A percentile compares a stretch with the other conserved stretches of the same genome.
These are phyloP conservation scores for Rhodomyrtus tomentosa DNA, from an alignment of 345 rosid genomes.

Conservation along the genomic window DNA sequence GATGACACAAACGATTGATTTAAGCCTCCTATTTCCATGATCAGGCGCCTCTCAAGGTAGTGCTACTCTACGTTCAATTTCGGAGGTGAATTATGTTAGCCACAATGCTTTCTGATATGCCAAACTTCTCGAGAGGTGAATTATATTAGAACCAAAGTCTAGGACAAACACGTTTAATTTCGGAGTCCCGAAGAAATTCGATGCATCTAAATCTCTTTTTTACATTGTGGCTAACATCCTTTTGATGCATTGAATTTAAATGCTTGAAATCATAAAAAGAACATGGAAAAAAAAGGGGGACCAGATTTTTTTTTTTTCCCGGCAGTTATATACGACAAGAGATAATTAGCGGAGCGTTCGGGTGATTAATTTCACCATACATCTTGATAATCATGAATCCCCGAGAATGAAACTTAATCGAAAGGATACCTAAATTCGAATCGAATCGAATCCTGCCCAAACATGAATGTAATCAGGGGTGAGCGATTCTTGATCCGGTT, in stretches of 20 bases:
- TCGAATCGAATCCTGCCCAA: not conserved
- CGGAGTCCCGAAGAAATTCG: not conserved
- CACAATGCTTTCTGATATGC: too few relatives aligned
- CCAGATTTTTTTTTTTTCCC: not conserved
- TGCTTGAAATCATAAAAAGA: not conserved
- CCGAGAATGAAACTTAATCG: not conserved
- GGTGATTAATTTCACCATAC: not conserved
- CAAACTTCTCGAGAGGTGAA: not conserved
- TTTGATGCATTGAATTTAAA: not conserved
- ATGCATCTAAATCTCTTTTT: not conserved
- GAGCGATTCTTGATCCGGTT: too few relatives aligned
- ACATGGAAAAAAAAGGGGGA: not conserved
- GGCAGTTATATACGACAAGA: not conserved
- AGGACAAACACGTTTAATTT: not conserved
- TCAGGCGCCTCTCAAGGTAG: not conserved
- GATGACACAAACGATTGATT: not conserved
- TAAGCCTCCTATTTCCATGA: not conserved
- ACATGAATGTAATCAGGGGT: not conserved
- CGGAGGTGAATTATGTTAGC: not conserved
- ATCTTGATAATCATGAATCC: not conserved
- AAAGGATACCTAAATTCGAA: not conserved
- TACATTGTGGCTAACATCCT: not conserved
- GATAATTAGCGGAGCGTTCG: not conserved
- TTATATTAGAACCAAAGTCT: not conserved
- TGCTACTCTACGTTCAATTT: not conserved